Conservation (phyloP, 2,329 filamentous ascomycete species). For the Herpotrichia juniperi region DNA sequence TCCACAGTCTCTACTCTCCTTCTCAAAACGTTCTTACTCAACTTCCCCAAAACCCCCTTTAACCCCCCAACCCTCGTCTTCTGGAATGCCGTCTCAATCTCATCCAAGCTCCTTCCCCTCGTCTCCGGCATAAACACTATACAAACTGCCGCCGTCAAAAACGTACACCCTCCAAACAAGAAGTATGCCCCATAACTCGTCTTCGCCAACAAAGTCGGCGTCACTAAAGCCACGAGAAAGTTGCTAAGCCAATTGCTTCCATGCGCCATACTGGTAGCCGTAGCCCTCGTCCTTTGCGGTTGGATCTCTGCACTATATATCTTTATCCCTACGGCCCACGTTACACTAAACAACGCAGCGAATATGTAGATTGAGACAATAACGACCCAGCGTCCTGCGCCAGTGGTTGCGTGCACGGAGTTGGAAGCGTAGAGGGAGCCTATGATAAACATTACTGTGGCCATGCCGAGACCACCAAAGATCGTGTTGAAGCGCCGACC, state of each 20-base stretch:
- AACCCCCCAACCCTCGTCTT: neutral
- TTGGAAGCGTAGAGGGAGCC: slow-evolving; percentile 58
- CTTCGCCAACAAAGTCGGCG: slow-evolving; percentile 56
- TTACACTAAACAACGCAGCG: slow-evolving; percentile 52
- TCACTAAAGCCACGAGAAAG: slow-evolving; percentile 39
- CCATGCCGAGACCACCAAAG: slow-evolving; percentile 58
- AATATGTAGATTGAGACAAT: slow-evolving; percentile 59
- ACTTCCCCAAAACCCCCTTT: neutral
- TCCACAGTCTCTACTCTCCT: neutral
- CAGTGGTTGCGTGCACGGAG: slow-evolving; percentile 46
- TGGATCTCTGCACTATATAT: slow-evolving; percentile 67
- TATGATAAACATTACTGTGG: slow-evolving; percentile 58
- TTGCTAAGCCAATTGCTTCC: slow-evolving; percentile 41
- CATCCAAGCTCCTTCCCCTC: slow-evolving; percentile 53
- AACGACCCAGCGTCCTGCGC: slow-evolving; percentile 57
- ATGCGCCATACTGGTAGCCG: slow-evolving; percentile 52
- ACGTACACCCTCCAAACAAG: slow-evolving; percentile 29
- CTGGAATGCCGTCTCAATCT: slow-evolving; percentile 39
- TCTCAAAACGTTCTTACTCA: neutral
- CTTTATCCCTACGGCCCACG: slow-evolving; percentile 62
- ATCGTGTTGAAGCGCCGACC: slow-evolving; percentile 61
- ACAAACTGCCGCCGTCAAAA: slow-evolving; percentile 25
- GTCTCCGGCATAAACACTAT: slow-evolving; percentile 57
- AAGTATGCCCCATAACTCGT: slow-evolving; percentile 37
- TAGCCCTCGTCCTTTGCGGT: slow-evolving; percentile 60